Evolutionary conservation across 139 green algal species (phyloP).

Genomic region (Picochlorum costavermella): DNA sequence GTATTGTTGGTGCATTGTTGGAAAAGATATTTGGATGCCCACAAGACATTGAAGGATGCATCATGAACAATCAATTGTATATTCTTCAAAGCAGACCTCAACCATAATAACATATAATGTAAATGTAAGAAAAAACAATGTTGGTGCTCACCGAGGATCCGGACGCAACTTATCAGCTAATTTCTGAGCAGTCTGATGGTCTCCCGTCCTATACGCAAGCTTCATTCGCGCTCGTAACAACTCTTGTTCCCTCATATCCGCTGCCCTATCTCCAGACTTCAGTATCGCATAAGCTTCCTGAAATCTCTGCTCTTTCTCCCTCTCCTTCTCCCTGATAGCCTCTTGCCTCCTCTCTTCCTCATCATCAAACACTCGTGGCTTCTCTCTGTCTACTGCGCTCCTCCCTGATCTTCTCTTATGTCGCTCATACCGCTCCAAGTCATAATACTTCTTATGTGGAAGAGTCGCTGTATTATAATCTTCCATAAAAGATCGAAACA

Average conservation of each 20-base stretch:
- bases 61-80: constrained; percentile 59
- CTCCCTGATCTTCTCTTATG: constrained; percentile 3
- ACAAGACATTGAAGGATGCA: constrained; percentile 90
- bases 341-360: constrained; percentile 53
- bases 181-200: constrained; percentile 43
- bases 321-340: constrained; percentile 38
- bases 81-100: constrained; percentile 92
- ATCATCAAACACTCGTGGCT: constrained; percentile 39
- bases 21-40: constrained; percentile 58
- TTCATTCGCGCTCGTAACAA: constrained; percentile 71
- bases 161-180: constrained; percentile 10
- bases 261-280: constrained; percentile 39
- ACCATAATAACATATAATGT: constrained; percentile 35
- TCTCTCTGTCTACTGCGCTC: background rate
- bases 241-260: constrained; percentile 36
- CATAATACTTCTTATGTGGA: constrained; percentile 45
- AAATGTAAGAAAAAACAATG: background rate
- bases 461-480: constrained; percentile 61
- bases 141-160: background rate
- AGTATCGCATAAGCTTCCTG: constrained; percentile 63
- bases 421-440: constrained; percentile 59
- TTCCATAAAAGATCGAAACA: constrained; percentile 50
- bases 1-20: constrained; percentile 45
- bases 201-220: constrained; percentile 74
- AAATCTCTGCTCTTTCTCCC: constrained; percentile 43